Evolutionary conservation across 345 rosid species (phyloP), one percentile per base, ranked within the genome.

Genomic region (Sisymbrium altissimum): DNA sequence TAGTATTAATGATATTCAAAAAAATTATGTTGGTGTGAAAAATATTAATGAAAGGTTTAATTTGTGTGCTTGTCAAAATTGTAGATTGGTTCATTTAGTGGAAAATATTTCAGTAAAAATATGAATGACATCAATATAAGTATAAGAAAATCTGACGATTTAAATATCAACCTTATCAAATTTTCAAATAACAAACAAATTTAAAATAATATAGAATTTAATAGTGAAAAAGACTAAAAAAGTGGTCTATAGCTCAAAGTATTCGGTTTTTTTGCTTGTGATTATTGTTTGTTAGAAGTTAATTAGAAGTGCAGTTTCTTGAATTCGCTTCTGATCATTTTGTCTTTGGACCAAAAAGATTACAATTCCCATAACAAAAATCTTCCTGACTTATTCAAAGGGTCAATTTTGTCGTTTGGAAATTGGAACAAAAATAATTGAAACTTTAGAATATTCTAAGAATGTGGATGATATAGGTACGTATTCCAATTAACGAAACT

Each of bases 321-420:
- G 18, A 50, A 27, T 13, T 54, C 32, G 40, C 29, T 40, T 43
- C 35, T 64, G 17, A 33, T 56, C 32, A 57, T 56, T 56, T 65
- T 65, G 48, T 73, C 18, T 43, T 72, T 66, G 38, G 78, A 74
- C 72, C 33, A 38, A 48, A 54, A 64, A 53, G 36, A 72, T 41
- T 54, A 63, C 55, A 41, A 8, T 72, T 48, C 15, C 41, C 15
- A 39, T 14, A 32, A 36, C 10, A 41, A 66, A 66, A 44, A 53
- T n/a, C 19, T 46, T 27, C 27, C 23, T 55, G 57, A 35, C 64
- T 58, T 74, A 18, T 48, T 35, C 41, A 66, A 39, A 48, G 44
- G 9, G 43, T 48, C 60, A 74, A 59, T 15, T 56, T 65, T 65
- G 52, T 55, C 66, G 62, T 67, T 40, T 39, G 61, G 40, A 73